These are phyloP conservation scores for Beauveria australis DNA, from an alignment of 2,329 filamentous ascomycete genomes.

Conservation along the genomic window DNA sequence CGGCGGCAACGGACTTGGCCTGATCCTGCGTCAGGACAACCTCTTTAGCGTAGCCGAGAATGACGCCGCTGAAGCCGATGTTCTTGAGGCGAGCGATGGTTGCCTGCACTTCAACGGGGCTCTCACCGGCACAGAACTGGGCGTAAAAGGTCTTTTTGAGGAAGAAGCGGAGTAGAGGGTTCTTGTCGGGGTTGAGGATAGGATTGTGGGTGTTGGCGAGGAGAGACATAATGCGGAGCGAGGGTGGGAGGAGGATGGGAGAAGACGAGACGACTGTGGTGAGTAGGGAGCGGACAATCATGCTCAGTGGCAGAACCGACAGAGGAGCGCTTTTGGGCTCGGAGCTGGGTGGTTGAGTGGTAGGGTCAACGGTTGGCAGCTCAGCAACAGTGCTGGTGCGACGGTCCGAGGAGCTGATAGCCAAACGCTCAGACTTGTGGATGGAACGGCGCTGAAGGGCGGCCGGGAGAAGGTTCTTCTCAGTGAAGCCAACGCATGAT, in stretches of 20 bases:
- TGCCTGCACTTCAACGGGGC: constrained; percentile 53
- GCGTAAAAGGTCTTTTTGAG: constrained; percentile 81
- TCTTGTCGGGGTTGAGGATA: constrained; percentile 65
- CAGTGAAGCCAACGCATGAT: constrained; percentile 14
- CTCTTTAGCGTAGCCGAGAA: constrained; percentile 77
- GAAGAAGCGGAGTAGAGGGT: constrained; percentile 59
- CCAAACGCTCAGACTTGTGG: constrained; percentile 29
- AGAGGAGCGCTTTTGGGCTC: constrained; percentile 38
- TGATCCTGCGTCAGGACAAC: constrained; percentile 59
- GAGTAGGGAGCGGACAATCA: constrained; percentile 60
- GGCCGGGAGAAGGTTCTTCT: constrained; percentile 2
- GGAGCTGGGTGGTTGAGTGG: constrained; percentile 20
- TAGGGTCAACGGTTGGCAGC: constrained; percentile 19
- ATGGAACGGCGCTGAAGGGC: constrained; percentile 21
- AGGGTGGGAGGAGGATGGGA: constrained; percentile 59
- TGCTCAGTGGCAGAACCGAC: constrained; percentile 56
- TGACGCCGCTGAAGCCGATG: constrained; percentile 75
- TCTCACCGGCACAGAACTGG: constrained; percentile 85
- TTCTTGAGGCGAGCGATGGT: constrained; percentile 59
- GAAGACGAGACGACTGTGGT: constrained; percentile 66
- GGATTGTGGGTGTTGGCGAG: constrained; percentile 62
- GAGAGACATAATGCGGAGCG: constrained; percentile 56
- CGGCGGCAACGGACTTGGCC: constrained; percentile 33
- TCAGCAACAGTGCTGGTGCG: constrained; percentile 28
- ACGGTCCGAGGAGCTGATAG: constrained; percentile 28